Percentiles rank a stretch among this genome's conserved stretches.
phyloP scores from a whole-genome alignment of 1,139 yeast species.

The Candida pseudocylindracea region DNA sequence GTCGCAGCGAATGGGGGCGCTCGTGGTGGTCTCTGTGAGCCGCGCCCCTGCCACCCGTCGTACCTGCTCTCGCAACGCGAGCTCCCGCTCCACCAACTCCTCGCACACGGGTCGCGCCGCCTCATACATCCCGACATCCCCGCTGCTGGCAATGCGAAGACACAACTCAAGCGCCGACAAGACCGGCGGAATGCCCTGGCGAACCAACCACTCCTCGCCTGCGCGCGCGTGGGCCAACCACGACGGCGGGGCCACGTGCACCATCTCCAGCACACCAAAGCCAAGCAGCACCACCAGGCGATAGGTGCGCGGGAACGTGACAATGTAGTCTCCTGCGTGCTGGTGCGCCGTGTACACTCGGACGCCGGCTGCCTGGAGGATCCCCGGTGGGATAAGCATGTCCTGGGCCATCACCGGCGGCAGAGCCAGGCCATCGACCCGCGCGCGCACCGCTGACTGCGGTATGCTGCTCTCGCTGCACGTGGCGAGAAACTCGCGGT shows the following conservation, averaged over 20 bases:
- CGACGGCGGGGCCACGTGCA: conserved; percentile 29
- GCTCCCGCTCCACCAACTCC: too few species aligned
- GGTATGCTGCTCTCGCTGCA: conserved; percentile 9
- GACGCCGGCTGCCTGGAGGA: conserved; percentile 23
- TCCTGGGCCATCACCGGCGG: conserved; percentile 13
- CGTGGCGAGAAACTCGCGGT: conserved; percentile 9
- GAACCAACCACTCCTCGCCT: conserved; percentile 28
- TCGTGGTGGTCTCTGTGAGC: background rate
- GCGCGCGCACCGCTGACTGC: conserved; percentile 6
- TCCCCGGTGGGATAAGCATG: conserved; percentile 22
- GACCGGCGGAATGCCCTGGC: conserved; percentile 25
- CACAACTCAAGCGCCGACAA: conserved; percentile 26
- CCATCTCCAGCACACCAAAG: conserved; percentile 28
- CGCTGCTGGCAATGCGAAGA: conserved; percentile 4
- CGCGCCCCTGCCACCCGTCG: background rate
- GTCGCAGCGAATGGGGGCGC: background rate
- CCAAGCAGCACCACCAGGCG: conserved; percentile 29
- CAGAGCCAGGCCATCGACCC: conserved; percentile 11
- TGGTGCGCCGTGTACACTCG: conserved; percentile 23
- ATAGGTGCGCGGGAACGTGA: conserved; percentile 33
- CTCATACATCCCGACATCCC: too few species aligned
- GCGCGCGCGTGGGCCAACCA: conserved; percentile 30
- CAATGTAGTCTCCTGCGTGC: conserved; percentile 34
- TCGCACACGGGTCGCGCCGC: too few species aligned
- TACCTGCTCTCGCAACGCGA: too few species aligned